Percentiles rank a stretch among this genome's conserved stretches.
These are phyloP conservation scores for Verbascum thapsus DNA, from an alignment of 257 asterid genomes.

Conservation along the genomic window DNA sequence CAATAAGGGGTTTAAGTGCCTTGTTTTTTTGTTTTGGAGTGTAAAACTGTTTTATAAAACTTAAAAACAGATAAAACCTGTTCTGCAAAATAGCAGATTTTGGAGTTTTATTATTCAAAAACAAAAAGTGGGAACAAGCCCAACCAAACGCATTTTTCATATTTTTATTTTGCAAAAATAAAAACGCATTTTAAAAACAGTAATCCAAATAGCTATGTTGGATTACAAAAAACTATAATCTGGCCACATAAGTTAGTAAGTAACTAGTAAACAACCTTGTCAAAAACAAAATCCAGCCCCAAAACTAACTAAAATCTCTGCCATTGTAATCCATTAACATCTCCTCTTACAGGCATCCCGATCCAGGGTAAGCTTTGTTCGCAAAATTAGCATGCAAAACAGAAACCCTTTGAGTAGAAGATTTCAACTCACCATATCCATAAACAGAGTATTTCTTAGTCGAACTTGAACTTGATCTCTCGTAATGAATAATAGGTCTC, in stretches of 20 bases:
- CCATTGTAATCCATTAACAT: constrained; percentile 46
- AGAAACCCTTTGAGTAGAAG: no score
- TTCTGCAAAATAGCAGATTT: no score
- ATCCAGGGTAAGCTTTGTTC: constrained; percentile 73
- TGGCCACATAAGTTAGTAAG: constrained; percentile 20
- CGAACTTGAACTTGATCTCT: constrained; percentile 68
- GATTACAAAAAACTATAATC: neutral
- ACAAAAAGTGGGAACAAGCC: no score
- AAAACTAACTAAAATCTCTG: constrained; percentile 43
- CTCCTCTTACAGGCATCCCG: constrained; percentile 73
- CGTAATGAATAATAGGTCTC: constrained; percentile 60
- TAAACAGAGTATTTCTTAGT: constrained; percentile 62
- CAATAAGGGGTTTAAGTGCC: no score
- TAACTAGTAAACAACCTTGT: neutral
- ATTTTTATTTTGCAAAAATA: no score
- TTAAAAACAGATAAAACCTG: neutral
- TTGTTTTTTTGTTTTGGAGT: no score
- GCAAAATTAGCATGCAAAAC: no score
- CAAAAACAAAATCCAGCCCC: constrained; percentile 1
- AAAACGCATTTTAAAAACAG: no score
- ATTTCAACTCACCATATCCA: constrained; percentile 47
- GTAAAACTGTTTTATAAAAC: no score
- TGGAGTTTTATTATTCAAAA: no score
- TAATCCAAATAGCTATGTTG: no score
- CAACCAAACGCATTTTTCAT: no score